These are phyloP conservation scores for Boletus eberwhitei DNA, from an alignment of 768 basidiomycete species.

Conservation along the genomic window DNA sequence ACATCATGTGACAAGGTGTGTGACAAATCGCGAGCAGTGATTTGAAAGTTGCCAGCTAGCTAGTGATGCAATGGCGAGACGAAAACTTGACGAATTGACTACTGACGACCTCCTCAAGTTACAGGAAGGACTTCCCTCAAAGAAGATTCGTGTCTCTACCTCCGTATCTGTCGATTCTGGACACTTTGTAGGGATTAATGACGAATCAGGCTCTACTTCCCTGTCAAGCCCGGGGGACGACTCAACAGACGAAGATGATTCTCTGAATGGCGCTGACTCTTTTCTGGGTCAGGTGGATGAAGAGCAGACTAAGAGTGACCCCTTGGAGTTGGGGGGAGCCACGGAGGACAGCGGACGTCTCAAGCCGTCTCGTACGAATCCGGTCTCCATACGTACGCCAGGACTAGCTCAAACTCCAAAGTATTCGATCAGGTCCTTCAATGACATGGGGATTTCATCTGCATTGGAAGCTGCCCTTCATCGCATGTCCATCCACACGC, in stretches of 20 bases:
- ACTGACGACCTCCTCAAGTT: constrained; percentile 47
- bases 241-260: constrained; percentile 19
- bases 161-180: neutral
- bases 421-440: constrained; percentile 39
- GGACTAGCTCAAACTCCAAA: constrained; percentile 5
- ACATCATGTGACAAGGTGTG: neutral
- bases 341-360: constrained; percentile 18
- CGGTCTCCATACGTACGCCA: constrained; percentile 10
- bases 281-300: constrained; percentile 4
- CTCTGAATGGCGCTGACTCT: constrained; percentile 10
- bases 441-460: constrained; percentile 55
- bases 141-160: constrained; percentile 30
- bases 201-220: constrained; percentile 4
- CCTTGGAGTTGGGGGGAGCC: neutral
- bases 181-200: neutral
- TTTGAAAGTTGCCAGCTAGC: neutral
- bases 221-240: constrained; percentile 6
- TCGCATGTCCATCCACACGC: constrained; percentile 79
- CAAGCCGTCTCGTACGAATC: constrained; percentile 21
- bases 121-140: constrained; percentile 41
- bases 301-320: neutral
- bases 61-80: constrained; percentile 14
- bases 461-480: constrained; percentile 61
- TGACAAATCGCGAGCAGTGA: neutral
- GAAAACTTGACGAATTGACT: constrained; percentile 27